Conservation (phyloP, 768 basidiomycete species). For the Fistulinella prunicolor region DNA sequence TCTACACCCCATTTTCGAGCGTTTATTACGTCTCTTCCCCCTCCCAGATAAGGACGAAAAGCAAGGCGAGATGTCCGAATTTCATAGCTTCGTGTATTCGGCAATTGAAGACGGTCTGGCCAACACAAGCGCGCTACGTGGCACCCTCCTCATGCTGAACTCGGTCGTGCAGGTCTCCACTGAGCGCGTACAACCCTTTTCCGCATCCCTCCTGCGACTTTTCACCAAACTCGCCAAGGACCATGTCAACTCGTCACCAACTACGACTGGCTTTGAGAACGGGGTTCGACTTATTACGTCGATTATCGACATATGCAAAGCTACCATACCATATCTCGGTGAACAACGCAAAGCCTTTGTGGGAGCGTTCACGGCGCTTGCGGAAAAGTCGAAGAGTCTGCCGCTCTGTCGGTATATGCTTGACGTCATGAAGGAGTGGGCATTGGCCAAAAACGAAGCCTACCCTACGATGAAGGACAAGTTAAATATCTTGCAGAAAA, state of each 20-base stretch:
- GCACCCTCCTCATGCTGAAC: constrained; percentile 83
- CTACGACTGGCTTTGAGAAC: constrained; percentile 50
- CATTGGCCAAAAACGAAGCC: constrained; percentile 77
- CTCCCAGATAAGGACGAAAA: constrained; percentile 78
- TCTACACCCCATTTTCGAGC: constrained; percentile 79
- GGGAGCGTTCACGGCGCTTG: constrained; percentile 71
- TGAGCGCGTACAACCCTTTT: constrained; percentile 81
- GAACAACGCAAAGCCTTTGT: constrained; percentile 85
- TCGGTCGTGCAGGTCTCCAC: constrained; percentile 78
- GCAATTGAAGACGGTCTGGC: constrained; percentile 79
- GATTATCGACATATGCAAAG: constrained; percentile 85
- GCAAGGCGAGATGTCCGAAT: constrained; percentile 63
- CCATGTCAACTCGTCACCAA: constrained; percentile 59
- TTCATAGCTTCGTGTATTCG: constrained; percentile 72
- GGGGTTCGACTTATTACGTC: constrained; percentile 64
- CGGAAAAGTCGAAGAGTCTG: constrained; percentile 85
- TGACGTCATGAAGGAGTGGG: constrained; percentile 85
- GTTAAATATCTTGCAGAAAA: constrained; percentile 81
- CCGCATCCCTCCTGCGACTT: constrained; percentile 72
- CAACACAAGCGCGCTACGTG: constrained; percentile 66
- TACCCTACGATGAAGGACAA: constrained; percentile 97
- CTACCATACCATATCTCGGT: constrained; percentile 74
- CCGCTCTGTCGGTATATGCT: constrained; percentile 81
- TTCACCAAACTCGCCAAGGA: constrained; percentile 86
- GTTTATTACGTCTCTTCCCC: constrained; percentile 72